Conservation (phyloP, 129 eudicot species). For the Daucus carota region DNA sequence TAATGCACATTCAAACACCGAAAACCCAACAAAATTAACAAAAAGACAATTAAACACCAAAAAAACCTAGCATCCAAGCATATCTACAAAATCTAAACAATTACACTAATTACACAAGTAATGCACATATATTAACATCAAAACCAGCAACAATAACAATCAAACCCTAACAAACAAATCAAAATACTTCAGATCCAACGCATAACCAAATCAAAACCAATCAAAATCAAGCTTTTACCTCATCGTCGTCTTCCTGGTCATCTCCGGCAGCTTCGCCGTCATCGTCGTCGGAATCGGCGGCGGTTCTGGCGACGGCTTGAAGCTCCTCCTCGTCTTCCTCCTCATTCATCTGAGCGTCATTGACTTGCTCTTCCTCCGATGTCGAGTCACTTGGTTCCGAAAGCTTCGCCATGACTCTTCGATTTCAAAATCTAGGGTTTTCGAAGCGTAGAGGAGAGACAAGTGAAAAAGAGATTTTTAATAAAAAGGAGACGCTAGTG, state of each 20-base stretch:
- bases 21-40: not conserved
- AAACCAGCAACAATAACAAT: not conserved
- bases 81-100: not conserved
- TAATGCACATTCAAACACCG: not conserved
- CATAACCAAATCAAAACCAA: not conserved
- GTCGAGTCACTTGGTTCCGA: slow-evolving; percentile 35
- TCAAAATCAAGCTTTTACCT: slow-evolving; percentile 28
- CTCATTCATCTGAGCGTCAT: slow-evolving; percentile 25
- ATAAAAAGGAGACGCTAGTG: not conserved
- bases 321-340: slow-evolving; percentile 94
- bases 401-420: slow-evolving; percentile 43
- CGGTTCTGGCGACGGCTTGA: slow-evolving; percentile 79
- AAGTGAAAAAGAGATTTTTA: not conserved
- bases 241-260: slow-evolving; percentile 44
- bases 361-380: slow-evolving; percentile 56
- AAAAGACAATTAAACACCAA: slow-evolving; percentile 9
- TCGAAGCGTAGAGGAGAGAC: not conserved
- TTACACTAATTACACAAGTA: not conserved
- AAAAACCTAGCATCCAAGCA: not conserved
- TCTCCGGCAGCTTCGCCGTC: slow-evolving; percentile 31
- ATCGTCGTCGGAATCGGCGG: slow-evolving; percentile 67
- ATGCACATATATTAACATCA: not conserved
- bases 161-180: not conserved
- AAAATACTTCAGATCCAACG: not conserved
- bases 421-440: slow-evolving; percentile 46